Evolutionary conservation across 768 basidiomycete genomes (phyloP).

Genomic region (Russula vinacea): DNA sequence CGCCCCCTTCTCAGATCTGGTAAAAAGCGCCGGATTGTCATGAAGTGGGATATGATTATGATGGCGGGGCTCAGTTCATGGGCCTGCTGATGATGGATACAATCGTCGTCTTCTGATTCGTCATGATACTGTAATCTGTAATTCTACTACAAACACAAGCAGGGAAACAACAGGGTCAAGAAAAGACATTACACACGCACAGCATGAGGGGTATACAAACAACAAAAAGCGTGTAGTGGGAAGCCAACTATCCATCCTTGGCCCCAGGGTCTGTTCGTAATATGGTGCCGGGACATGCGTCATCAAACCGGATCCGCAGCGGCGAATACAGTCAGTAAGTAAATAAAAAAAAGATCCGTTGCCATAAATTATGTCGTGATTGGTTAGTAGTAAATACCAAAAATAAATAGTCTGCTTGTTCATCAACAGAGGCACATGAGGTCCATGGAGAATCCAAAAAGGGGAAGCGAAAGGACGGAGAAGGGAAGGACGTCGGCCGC

Average conservation of each 20-base stretch:
- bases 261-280: slow-evolving; percentile 8
- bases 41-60: neutral
- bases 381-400: neutral
- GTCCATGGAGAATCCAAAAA: slow-evolving; percentile 9
- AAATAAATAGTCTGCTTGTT: neutral
- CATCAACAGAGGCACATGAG: neutral
- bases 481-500: neutral
- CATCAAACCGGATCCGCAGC: slow-evolving; percentile 2
- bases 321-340: neutral
- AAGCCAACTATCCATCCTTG: neutral
- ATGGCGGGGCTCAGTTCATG: no score
- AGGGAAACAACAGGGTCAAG: neutral
- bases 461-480: neutral
- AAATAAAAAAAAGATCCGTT: neutral
- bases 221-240: neutral
- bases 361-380: neutral
- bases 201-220: slow-evolving; percentile 8
- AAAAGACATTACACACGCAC: slow-evolving; percentile 14
- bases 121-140: neutral
- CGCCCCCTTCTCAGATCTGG: neutral
- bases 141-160: neutral
- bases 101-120: slow-evolving; percentile 1
- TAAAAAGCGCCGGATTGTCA: slow-evolving; percentile 16
- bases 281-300: neutral
- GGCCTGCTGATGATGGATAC: neutral